Evolutionary conservation across 805 yeast genomes (phyloP), one percentile per base, ranked within the genome.

Genomic region (Saccharomycopsis sp.): DNA sequence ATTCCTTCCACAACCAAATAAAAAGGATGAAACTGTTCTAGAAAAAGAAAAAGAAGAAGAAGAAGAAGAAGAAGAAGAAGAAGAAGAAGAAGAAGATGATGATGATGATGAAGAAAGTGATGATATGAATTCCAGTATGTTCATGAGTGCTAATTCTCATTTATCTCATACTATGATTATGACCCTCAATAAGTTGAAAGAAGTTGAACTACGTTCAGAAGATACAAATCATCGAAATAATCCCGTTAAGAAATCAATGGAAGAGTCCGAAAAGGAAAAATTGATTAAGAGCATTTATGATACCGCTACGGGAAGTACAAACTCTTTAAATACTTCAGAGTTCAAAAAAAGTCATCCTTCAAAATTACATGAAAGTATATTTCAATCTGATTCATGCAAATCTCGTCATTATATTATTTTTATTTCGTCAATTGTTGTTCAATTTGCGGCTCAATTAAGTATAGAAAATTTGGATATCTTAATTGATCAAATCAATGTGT

Each of bases 401-500:
- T n/a, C n/a, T n/a, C 28, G 42, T 8, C 25, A 19, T 9, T 42
- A 41, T 21, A 21, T 42, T n/a, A 21, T 42, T 3, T 31, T 32
- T 10, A 34, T 42, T 8, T 18, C 37, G 3, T 32, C 34, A 6
- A 25, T 42, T 4, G 15, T 18, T n/a, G 12, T 41, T 2, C 37
- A 25, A 23, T 48, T 46, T 35, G 26, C 31, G 9, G 48, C 36
- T 1, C 39, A 60, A 12, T 58, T 55, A 29, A 45, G 48, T 8
- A 42, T 61, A 6, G 55, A 53, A 27, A 58, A 69, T 45, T 45
- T 72, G 15, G 55, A 53, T 10, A 47, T 73, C 10, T 60, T 62
- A 3, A 48, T 73, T 2, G 71, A 61, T 5, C 48, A 57, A 2
- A 42, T 74, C 9, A 60, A 59, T n/a, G 26, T 70, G 1, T 66